Evolutionary conservation across 2,329 filamentous ascomycete species (phyloP).

Genomic region (Penicillium sp.): DNA sequence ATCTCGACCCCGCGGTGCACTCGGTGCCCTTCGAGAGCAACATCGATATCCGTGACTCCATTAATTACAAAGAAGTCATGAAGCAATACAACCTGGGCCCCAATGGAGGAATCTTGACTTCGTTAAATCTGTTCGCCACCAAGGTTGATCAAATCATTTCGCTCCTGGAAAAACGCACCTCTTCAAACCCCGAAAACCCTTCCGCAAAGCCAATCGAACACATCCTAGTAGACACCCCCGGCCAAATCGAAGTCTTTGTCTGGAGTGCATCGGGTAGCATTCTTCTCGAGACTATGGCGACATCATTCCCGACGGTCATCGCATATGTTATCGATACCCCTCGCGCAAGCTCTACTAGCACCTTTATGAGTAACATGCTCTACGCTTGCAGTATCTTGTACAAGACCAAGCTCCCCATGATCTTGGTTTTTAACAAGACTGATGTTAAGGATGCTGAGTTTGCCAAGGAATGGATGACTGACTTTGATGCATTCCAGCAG

Average conservation of each 20-base stretch:
- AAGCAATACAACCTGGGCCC: slow-evolving; percentile 97
- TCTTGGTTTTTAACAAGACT: slow-evolving; percentile 98
- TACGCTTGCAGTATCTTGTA: slow-evolving; percentile 98
- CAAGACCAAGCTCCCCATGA: slow-evolving; percentile 98
- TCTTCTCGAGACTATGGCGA: slow-evolving; percentile 85
- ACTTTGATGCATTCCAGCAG: slow-evolving; percentile 92
- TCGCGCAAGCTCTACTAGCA: slow-evolving; percentile 85
- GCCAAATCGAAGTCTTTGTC: slow-evolving; percentile 98
- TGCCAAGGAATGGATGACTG: slow-evolving; percentile 98
- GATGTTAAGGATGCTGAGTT: slow-evolving; percentile 89
- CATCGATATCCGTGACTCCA: slow-evolving; percentile 97
- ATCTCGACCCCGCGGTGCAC: slow-evolving; percentile 92
- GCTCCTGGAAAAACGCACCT: slow-evolving; percentile 83
- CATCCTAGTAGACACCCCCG: slow-evolving; percentile 91
- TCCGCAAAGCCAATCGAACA: slow-evolving; percentile 64
- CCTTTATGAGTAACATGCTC: slow-evolving; percentile 99
- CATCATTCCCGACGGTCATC: slow-evolving; percentile 92
- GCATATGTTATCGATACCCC: slow-evolving; percentile 98
- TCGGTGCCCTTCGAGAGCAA: slow-evolving; percentile 94
- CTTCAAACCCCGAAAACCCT: slow-evolving; percentile 51
- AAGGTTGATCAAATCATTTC: slow-evolving; percentile 94
- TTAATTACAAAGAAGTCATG: slow-evolving; percentile 99
- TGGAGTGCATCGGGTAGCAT: slow-evolving; percentile 97
- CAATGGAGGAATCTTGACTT: slow-evolving; percentile 94
- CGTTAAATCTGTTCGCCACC: slow-evolving; percentile 92